Base-by-base conservation (phyloP, 73 alveolate species). In the Halteria grandinella region DNA sequence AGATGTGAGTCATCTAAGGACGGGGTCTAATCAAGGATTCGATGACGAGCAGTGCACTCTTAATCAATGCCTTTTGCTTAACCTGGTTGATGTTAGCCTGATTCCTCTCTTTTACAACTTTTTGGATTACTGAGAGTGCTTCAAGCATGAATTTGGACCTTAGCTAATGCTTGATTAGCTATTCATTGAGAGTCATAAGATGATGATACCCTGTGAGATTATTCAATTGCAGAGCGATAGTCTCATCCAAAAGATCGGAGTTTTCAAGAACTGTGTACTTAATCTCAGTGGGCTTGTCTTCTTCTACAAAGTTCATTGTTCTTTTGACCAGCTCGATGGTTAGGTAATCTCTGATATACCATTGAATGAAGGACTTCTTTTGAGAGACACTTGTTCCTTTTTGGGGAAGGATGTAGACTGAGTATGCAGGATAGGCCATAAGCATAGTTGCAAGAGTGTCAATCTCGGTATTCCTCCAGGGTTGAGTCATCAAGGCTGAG, bases 101-200 rank as follows among this genome's bases (percentile, higher is more conserved):
- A 4, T 41, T 5, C 25, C 47, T 66, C 29, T 66, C 66, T 34
- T 37, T 66, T 6, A 47, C n/a, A 14, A 66, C 50, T 14, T 28
- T 41, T 66, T 41, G 36, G 7, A 66, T 20, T 25, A 66, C 24
- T 1, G 28, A 12, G 40, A 66, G 18, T 1, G 80, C 64, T 66
- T 66, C 66, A 8, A 66, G 34, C 51, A 66, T 44, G 20, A 66
- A 66, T 27, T 66, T 66, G 11, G 80, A 32, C 5, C 80, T 14
- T 5, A 66, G 7, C 28, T 66, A 32, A 66, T 66, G 80, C 39
- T 66, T 66, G 2, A 66, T 43, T 6, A 27, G 24, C 28, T 44
- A 18, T 27, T 66, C 80, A 66, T 66, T 41, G 3, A 45, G 3
- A 44, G 51, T 66, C 80, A 66, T 66, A 24, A 66, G 24, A 28